Percentiles rank a stretch among this genome's conserved stretches.
Conservation (phyloP, 192 early-diverging fungal species). For the Linnemannia zychae region DNA sequence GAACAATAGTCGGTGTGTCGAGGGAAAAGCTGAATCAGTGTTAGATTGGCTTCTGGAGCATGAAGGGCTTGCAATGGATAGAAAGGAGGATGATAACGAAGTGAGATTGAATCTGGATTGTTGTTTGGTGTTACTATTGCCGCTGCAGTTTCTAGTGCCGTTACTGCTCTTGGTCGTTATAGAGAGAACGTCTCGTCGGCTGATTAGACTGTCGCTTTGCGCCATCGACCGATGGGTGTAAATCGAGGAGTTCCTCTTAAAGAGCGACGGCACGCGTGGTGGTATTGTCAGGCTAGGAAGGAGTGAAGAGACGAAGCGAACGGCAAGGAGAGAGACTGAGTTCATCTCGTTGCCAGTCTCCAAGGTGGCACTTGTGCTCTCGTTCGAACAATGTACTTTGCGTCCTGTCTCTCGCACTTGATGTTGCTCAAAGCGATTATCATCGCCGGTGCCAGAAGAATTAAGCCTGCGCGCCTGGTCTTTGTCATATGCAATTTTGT, state of each 20-base stretch:
- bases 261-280: not conserved
- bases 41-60: not conserved
- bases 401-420: not conserved
- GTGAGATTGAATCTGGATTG: not conserved
- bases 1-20: not conserved
- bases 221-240: not conserved
- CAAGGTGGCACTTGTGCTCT: not conserved
- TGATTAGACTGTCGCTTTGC: not conserved
- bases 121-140: not conserved
- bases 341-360: too few species aligned
- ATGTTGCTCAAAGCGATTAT: not conserved
- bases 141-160: not conserved
- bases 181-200: not conserved
- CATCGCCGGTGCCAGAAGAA: not conserved
- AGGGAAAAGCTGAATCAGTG: not conserved
- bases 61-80: not conserved
- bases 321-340: not conserved
- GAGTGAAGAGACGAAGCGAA: not conserved
- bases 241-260: not conserved
- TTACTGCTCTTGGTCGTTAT: not conserved
- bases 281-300: not conserved
- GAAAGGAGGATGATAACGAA: not conserved
- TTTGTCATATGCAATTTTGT: not conserved
- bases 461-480: not conserved
- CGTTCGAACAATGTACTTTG: not conserved